Base-by-base conservation (phyloP, 306 rosid species). In the Quercus mongolica region DNA sequence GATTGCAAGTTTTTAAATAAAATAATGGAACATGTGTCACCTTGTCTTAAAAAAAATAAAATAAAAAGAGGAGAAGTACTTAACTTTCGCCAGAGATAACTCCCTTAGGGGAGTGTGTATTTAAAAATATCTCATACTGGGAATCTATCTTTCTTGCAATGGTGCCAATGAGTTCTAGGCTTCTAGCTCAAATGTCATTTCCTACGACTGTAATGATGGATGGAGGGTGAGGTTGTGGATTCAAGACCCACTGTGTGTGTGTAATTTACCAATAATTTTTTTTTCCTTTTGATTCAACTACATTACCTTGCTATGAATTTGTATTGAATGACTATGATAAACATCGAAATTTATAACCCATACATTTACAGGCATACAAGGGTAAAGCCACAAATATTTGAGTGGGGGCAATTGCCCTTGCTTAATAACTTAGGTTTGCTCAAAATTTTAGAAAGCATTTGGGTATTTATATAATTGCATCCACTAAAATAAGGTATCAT, bases 331-430 rank as follows among this genome's bases (percentile, higher is more conserved):
- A 65, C 64, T 33, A 85, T 74, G 69, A 20, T 69, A 55, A 38
- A 55, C 44, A 65, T 69, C 84, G 76, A 85, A 57, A 61, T 62
- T 61, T 76, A 26, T 51, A 56, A 69, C 76, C 52, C 30, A 56
- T 83, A 25, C 25, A 3, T 86, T 74, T 73, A 62, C 86, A 91
- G 98, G 93, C 83, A 78, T 38, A 38, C 46, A 38, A 38, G 11
- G 46, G 46, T 38, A 38, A 38, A 38, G 46, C 46, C 46, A 38
- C 46, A 7, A 38, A 38, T 38, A 38, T 38, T 41, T 41, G 46
- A 41, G 46, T 41, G 46, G 46, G 46, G 46, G 46, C 12, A 41
- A 41, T 41, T 41, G 12, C 46, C 46, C 46, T 41, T 3, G 46
- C 46, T 41, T 41, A 41, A 41, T 41, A 8, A 41, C 46, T 2